Conservation (phyloP, 73 alveolate genomes). For the Tetrahymena borealis region DNA sequence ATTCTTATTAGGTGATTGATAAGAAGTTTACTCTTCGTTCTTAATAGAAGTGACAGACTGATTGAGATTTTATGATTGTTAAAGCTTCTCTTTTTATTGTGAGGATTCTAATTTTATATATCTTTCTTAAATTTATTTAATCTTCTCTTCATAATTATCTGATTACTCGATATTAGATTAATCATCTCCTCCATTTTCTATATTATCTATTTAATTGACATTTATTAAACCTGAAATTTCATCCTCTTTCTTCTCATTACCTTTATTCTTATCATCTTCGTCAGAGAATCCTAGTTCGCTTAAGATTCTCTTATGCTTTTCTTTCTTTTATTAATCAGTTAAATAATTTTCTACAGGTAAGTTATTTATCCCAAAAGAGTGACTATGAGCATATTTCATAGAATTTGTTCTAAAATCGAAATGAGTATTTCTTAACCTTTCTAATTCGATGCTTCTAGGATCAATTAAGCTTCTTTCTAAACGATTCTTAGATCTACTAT, state of each 20-base stretch:
- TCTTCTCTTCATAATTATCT: not conserved
- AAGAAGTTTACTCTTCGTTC: no score
- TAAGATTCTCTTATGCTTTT: not conserved
- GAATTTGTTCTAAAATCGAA: not conserved
- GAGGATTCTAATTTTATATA: not conserved
- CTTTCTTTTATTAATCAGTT: not conserved
- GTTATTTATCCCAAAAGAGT: not conserved
- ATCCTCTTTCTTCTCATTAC: not conserved
- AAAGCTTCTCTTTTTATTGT: not conserved
- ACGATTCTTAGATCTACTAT: not conserved
- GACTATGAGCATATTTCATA: not conserved
- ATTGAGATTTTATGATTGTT: no score
- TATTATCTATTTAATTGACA: not conserved
- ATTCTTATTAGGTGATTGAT: no score
- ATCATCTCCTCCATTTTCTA: not conserved
- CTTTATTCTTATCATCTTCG: not conserved
- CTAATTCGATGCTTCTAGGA: not conserved
- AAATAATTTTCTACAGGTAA: no score
- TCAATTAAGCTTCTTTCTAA: not conserved
- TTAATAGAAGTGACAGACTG: no score
- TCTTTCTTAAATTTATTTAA: not conserved
- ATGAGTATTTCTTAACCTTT: not conserved
- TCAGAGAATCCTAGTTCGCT: not conserved
- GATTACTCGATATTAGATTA: not conserved
- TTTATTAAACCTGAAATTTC: not conserved